phyloP scores from a whole-genome alignment of 1,139 yeast species.

The Pichia cactophila region DNA sequence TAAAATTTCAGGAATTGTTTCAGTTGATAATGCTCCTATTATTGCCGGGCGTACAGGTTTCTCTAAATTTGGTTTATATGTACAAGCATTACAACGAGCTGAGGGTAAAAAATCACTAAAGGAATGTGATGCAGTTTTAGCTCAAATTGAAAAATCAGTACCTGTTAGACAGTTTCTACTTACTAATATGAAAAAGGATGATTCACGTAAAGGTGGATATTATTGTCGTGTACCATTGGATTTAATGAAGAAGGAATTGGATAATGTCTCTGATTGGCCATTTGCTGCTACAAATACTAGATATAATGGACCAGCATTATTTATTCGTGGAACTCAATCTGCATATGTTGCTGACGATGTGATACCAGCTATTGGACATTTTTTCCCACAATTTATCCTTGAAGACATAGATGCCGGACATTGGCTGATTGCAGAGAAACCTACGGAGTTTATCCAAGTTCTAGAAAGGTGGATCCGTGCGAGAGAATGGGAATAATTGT shows the following conservation, averaged over 20 bases:
- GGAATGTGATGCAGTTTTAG: conserved; percentile 63
- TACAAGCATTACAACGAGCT: conserved; percentile 52
- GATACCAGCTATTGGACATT: conserved; percentile 63
- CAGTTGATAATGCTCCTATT: conserved; percentile 85
- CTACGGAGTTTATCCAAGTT: conserved; percentile 54
- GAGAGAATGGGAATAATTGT: not conserved
- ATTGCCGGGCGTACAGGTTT: conserved; percentile 47
- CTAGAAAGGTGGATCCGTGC: conserved; percentile 46
- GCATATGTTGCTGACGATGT: conserved; percentile 81
- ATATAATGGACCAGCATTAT: conserved; percentile 68
- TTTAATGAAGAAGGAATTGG: conserved; percentile 55
- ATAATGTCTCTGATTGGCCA: conserved; percentile 72
- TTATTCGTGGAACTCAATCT: conserved; percentile 74
- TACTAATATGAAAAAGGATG: conserved; percentile 51
- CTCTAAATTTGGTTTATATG: conserved; percentile 59
- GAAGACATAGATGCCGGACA: conserved; percentile 35
- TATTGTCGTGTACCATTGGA: conserved; percentile 56
- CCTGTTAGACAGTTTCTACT: conserved; percentile 73
- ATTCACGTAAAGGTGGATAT: conserved; percentile 12
- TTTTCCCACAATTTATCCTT: conserved; percentile 72
- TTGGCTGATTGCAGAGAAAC: conserved; percentile 82
- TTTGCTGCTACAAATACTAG: conserved; percentile 46
- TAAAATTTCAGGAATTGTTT: conserved; percentile 39
- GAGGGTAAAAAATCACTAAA: conserved; percentile 39
- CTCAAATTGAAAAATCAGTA: conserved; percentile 51